phyloP scores from a whole-genome alignment of 768 basidiomycete genomes.

The Sporobolomyces pararoseus region DNA sequence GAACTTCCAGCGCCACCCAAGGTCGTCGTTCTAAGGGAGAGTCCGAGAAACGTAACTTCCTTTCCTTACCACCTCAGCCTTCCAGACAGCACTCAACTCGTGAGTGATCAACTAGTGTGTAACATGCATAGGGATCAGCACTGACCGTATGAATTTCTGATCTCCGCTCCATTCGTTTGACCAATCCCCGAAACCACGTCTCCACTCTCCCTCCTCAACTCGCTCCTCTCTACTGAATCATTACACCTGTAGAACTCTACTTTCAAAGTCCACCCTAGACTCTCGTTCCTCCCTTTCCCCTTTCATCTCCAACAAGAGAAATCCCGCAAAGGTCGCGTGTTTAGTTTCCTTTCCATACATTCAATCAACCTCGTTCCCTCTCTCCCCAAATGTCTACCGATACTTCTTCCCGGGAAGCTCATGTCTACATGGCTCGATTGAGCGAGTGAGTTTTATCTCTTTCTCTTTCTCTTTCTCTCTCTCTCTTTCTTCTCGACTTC shows the following conservation, averaged over 20 bases:
- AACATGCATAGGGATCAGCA: too few relatives aligned
- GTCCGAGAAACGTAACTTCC: neutral
- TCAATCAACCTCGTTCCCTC: neutral
- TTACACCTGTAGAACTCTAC: neutral
- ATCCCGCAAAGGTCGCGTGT: neutral
- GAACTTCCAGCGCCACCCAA: too few relatives aligned
- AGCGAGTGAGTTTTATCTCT: slow-evolving; percentile 25
- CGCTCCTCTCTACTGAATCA: neutral
- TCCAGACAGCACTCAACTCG: too few relatives aligned
- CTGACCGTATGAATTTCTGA: too few relatives aligned
- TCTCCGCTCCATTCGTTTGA: neutral
- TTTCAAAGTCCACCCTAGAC: neutral
- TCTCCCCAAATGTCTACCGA: slow-evolving; percentile 25
- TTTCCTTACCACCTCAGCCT: neutral
- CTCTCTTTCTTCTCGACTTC: neutral
- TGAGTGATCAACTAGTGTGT: too few relatives aligned
- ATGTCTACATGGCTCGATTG: slow-evolving; percentile 43
- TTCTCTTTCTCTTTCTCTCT: neutral
- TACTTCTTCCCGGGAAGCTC: slow-evolving; percentile 19
- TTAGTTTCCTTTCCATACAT: neutral
- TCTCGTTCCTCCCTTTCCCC: neutral
- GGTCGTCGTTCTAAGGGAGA: too few relatives aligned
- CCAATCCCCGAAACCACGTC: too few relatives aligned
- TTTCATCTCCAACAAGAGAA: neutral
- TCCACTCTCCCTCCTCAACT: neutral